These are phyloP conservation scores for Hansenula lynferdii DNA, from an alignment of 1,139 yeast species.

Conservation along the genomic window DNA sequence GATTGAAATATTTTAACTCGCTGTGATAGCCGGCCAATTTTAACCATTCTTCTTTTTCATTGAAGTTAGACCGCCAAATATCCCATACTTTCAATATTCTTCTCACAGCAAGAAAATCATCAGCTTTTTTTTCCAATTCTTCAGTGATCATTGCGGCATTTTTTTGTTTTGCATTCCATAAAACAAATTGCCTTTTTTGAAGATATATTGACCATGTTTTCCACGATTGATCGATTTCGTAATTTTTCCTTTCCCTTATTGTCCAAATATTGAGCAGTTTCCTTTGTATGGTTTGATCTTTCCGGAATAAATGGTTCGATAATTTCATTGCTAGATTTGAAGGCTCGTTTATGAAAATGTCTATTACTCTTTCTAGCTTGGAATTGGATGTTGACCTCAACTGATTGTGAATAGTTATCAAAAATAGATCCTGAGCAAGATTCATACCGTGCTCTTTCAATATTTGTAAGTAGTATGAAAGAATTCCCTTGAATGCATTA, in stretches of 20 bases:
- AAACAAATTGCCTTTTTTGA: slow-evolving; percentile 10
- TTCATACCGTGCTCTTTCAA: slow-evolving; percentile 12
- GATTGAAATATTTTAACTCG: slow-evolving; percentile 16
- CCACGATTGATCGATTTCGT: slow-evolving; percentile 12
- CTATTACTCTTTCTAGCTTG: slow-evolving; percentile 14
- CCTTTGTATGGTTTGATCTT: slow-evolving; percentile 5
- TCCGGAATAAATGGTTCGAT: slow-evolving; percentile 13
- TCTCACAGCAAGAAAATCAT: slow-evolving; percentile 10
- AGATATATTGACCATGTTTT: slow-evolving; percentile 12
- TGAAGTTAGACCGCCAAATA: slow-evolving; percentile 12
- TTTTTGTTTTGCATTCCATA: slow-evolving; percentile 10
- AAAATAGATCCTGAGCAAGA: slow-evolving; percentile 13
- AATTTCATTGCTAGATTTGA: slow-evolving; percentile 19
- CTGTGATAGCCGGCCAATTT: slow-evolving; percentile 32
- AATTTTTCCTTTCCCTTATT: slow-evolving; percentile 11
- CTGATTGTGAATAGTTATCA: slow-evolving; percentile 19
- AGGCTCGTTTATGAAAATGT: slow-evolving; percentile 16
- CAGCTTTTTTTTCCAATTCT: slow-evolving; percentile 16
- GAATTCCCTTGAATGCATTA: slow-evolving; percentile 13
- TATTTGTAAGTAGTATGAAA: slow-evolving; percentile 12
- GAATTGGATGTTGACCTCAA: slow-evolving; percentile 3
- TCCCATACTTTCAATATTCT: slow-evolving; percentile 13
- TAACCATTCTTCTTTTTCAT: slow-evolving; percentile 19
- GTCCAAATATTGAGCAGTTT: slow-evolving; percentile 13
- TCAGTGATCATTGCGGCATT: slow-evolving; percentile 11